Percentiles rank a stretch among this genome's conserved stretches.
Conservation (phyloP, 176 grass and related monocot species). For the Lolium rigidum region DNA sequence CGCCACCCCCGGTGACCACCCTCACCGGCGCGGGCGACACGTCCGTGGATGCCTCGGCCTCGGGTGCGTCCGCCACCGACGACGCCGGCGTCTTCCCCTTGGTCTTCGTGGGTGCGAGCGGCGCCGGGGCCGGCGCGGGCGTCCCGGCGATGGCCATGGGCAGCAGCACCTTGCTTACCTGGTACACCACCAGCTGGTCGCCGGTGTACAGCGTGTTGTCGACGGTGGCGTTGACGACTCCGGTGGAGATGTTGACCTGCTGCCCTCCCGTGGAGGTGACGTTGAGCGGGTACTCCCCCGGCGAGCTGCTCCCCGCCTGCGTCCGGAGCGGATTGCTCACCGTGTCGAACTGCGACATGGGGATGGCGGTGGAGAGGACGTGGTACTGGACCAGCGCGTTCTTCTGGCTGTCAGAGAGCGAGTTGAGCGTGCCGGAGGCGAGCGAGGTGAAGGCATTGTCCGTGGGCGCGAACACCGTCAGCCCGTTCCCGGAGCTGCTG, state of each 20-base stretch:
- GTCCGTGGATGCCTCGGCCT: conserved; percentile 50
- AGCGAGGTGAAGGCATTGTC: conserved; percentile 96
- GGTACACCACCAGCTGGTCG: conserved; percentile 72
- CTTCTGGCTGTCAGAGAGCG: conserved; percentile 80
- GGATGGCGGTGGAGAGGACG: conserved; percentile 54
- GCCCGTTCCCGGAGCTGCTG: conserved; percentile 72
- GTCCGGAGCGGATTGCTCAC: conserved; percentile 93
- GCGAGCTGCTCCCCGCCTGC: conserved; percentile 68
- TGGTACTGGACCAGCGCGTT: conserved; percentile 89
- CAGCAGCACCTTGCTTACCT: conserved; percentile 79
- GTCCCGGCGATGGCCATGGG: conserved; percentile 61
- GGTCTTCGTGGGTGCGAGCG: conserved; percentile 49
- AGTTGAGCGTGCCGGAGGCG: conserved; percentile 78
- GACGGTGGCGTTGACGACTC: conserved; percentile 75
- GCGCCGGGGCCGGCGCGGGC: conserved; percentile 56
- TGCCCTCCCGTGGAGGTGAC: conserved; percentile 57
- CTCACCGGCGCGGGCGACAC: conserved; percentile 38
- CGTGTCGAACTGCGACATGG: conserved; percentile 75
- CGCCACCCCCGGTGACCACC: conserved; percentile 7
- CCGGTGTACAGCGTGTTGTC: conserved; percentile 66
- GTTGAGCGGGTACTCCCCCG: conserved; percentile 77
- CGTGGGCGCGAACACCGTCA: conserved; percentile 89
- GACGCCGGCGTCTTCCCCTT: conserved; percentile 58
- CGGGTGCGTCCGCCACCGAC: conserved; percentile 58
- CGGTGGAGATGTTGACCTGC: conserved; percentile 87